A percentile compares a stretch with the other conserved stretches of the same genome.
phyloP scores from a whole-genome alignment of 768 basidiomycete species.

The Lactarius deliciosus region DNA sequence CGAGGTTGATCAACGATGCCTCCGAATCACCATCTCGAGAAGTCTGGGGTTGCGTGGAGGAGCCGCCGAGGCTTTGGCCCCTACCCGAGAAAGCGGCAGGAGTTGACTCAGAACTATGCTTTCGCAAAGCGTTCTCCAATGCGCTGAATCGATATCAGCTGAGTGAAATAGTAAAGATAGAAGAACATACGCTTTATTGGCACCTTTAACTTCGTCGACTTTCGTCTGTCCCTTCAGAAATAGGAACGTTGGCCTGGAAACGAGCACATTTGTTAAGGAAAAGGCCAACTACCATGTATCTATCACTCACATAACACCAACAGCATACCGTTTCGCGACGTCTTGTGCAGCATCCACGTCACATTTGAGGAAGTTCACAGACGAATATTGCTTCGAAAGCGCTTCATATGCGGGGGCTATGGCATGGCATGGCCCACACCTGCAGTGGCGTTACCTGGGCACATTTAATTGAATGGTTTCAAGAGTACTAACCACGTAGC shows the following conservation, averaged over 20 bases:
- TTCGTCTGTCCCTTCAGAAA: constrained; percentile 68
- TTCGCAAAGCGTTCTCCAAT: constrained; percentile 57
- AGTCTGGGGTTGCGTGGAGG: constrained; percentile 37
- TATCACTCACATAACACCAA: constrained; percentile 68
- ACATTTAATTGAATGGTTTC: constrained; percentile 11
- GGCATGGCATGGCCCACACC: constrained; percentile 85
- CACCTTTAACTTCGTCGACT: constrained; percentile 72
- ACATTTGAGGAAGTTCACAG: constrained; percentile 82
- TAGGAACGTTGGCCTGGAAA: constrained; percentile 75
- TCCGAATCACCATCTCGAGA: constrained; percentile 38
- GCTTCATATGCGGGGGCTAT: constrained; percentile 77
- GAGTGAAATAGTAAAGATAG: neutral
- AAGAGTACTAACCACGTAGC: constrained; percentile 62
- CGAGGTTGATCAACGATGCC: constrained; percentile 48
- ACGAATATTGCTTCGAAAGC: constrained; percentile 62
- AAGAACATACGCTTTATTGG: constrained; percentile 56
- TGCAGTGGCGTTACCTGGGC: constrained; percentile 33
- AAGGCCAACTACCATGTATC: neutral
- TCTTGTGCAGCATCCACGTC: constrained; percentile 74
- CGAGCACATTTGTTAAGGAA: neutral
- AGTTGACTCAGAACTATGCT: constrained; percentile 45
- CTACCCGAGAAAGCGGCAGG: constrained; percentile 61
- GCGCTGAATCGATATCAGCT: constrained; percentile 42
- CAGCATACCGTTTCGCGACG: constrained; percentile 58
- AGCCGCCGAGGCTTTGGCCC: constrained; percentile 70